These are phyloP conservation scores for Ganoderma resinaceum DNA, from an alignment of 1,284 basidiomycete species.

Conservation along the genomic window DNA sequence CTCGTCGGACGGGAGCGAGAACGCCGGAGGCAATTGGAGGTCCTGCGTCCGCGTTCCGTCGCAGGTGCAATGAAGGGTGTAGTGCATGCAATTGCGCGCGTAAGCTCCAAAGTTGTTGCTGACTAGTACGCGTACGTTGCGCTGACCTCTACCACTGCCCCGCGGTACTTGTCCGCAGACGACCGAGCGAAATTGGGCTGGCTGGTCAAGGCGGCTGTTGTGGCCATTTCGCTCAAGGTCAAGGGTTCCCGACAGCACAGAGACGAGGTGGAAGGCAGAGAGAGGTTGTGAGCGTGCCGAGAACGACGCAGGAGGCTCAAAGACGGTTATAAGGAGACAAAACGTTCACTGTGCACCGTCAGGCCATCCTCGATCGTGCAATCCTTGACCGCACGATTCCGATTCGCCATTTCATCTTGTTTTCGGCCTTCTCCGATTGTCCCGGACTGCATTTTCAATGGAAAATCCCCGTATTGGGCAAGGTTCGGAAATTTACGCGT, in stretches of 20 bases:
- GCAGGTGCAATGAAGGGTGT: neutral
- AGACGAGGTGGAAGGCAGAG: neutral
- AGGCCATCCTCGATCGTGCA: conserved; percentile 30
- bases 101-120: conserved; percentile 52
- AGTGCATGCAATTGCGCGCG: conserved; percentile 6
- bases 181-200: conserved; percentile 17
- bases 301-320: conserved; percentile 9
- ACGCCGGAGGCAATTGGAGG: conserved; percentile 88
- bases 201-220: conserved; percentile 18
- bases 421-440: conserved; percentile 20
- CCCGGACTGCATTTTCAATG: neutral
- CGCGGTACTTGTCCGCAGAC: conserved; percentile 69
- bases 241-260: neutral
- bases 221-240: conserved; percentile 24
- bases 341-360: conserved; percentile 8
- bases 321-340: conserved; percentile 17
- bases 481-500: conserved; percentile 25
- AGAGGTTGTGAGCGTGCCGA: neutral
- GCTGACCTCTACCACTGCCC: conserved; percentile 80
- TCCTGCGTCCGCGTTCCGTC: conserved; percentile 56
- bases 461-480: neutral
- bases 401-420: conserved; percentile 12
- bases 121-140: conserved; percentile 28
- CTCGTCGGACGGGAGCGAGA: conserved; percentile 78
- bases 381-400: conserved; percentile 9